Base-by-base conservation (phyloP, 1,139 yeast species). In the Yamadazyma jaroonii region DNA sequence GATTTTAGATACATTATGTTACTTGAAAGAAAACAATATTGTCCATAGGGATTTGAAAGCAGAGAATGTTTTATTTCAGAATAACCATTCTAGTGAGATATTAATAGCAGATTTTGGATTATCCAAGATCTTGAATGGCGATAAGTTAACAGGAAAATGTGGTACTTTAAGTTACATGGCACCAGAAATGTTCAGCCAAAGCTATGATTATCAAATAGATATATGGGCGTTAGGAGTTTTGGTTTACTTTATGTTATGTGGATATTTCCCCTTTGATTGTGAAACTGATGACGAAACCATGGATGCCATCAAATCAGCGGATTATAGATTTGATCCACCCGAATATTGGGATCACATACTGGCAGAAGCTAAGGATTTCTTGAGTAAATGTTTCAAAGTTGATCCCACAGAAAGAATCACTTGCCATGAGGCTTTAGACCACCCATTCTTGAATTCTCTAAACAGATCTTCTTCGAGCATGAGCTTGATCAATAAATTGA, bases 111-210 rank as follows among this genome's bases (percentile, higher is more conserved):
- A 84, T 58, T 84, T 84, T 58, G 92, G 94, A 2, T 62, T 82
- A 25, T 78, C 85, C 7, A 62, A 58, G 33, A 47, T 58, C 8
- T 43, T 67, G 22, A 35, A 67, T 2, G 61, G 66, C 1, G 57
- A 56, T 20, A 49, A 42, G 29, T 45, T 64, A 4, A 43, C 45
- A 29, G 66, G 64, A 12, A 47, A 56, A 8, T 72, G 79, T 27
- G 92, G 94, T 0, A 84, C 94, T 0, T 72, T 84, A 10, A 81
- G 88, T 23, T 84, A 84, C 56, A 77, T 84, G 77, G 84, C 89
- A 0, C 89, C 89, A 0, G 89, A 83, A 52, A 75, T 81, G 44
- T 46, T 67, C 25, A 66, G 74, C 40, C 57, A 65, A 15, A 64
- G 74, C 40, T 84, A 84, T 49, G 75, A 76, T 15, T 70, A 64